Conservation (phyloP, 495 filamentous ascomycete genomes). For the Daldinia concentrica region DNA sequence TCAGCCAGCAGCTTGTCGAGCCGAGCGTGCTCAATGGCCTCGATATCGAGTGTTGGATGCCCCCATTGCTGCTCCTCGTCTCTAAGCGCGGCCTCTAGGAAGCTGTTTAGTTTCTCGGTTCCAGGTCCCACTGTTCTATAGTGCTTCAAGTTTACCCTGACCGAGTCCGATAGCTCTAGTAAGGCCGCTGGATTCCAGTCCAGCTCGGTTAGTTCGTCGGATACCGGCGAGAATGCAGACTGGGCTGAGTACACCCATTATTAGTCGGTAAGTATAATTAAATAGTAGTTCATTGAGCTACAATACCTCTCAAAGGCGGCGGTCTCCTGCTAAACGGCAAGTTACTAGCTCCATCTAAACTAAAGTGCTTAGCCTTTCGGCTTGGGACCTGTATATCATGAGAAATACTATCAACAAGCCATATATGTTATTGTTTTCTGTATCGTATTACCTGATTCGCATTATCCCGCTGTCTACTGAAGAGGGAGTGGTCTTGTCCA, state of each 20-base stretch:
- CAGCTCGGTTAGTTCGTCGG: conserved; percentile 10
- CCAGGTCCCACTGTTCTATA: conserved; percentile 32
- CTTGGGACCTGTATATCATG: conserved; percentile 34
- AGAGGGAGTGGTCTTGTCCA: conserved; percentile 20
- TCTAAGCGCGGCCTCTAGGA: conserved; percentile 48
- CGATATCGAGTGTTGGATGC: conserved; percentile 40
- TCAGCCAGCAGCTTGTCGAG: conserved; percentile 56
- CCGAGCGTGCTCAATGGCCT: conserved; percentile 50
- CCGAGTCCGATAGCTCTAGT: conserved; percentile 48
- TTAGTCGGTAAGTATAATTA: neutral
- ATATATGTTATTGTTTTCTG: neutral
- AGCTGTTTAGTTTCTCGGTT: conserved; percentile 41
- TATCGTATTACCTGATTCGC: conserved; percentile 37
- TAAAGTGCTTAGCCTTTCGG: conserved; percentile 39
- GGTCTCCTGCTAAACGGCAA: conserved; percentile 27
- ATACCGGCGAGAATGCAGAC: conserved; percentile 9
- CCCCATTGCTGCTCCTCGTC: conserved; percentile 41
- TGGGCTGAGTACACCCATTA: neutral
- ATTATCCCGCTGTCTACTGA: conserved; percentile 35
- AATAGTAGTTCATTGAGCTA: neutral
- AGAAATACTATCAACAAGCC: neutral
- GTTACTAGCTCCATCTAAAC: conserved; percentile 33
- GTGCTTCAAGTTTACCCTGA: conserved; percentile 44
- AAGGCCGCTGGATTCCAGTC: conserved; percentile 34
- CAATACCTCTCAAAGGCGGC: conserved; percentile 31